These are phyloP conservation scores for Chlamydomonas reinhardtii DNA, from an alignment of 163 green algal genomes.

Conservation along the genomic window DNA sequence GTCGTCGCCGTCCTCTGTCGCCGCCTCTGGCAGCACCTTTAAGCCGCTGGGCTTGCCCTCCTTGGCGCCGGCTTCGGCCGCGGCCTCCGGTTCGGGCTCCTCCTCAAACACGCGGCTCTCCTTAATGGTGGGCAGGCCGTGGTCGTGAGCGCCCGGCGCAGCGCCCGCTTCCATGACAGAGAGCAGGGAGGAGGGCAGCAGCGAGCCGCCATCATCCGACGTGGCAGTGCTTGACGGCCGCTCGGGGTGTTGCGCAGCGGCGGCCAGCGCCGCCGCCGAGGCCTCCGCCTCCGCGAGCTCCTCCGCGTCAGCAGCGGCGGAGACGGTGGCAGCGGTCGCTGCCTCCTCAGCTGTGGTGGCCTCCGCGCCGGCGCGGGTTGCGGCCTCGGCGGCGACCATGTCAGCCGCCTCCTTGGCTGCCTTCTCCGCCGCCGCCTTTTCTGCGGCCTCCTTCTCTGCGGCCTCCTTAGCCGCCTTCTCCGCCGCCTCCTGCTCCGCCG, in stretches of 20 bases:
- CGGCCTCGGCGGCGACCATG: neutral
- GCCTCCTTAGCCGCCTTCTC: neutral
- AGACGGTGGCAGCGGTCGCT: neutral
- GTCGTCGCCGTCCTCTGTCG: neutral
- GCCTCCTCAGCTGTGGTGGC: neutral
- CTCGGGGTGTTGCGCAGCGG: neutral
- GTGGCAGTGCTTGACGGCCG: neutral
- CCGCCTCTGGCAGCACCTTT: neutral
- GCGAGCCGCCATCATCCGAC: neutral
- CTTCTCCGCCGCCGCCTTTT: too few species aligned
- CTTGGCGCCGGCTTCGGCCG: neutral
- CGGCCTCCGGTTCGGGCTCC: neutral
- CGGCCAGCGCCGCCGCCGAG: neutral
- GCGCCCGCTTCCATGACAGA: neutral
- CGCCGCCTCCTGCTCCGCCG: neutral
- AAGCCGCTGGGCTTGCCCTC: neutral
- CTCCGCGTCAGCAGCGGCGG: neutral
- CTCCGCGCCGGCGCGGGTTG: neutral
- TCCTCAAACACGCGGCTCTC: constrained; percentile 34
- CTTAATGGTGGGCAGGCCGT: constrained; percentile 2
- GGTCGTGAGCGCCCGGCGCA: neutral
- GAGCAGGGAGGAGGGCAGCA: constrained; percentile 1
- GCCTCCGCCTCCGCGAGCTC: neutral
- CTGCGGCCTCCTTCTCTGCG: neutral
- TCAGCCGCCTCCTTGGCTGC: neutral